Evolutionary conservation across 208 protist species (phyloP).

Genomic region (Leishmania gerbilli): DNA sequence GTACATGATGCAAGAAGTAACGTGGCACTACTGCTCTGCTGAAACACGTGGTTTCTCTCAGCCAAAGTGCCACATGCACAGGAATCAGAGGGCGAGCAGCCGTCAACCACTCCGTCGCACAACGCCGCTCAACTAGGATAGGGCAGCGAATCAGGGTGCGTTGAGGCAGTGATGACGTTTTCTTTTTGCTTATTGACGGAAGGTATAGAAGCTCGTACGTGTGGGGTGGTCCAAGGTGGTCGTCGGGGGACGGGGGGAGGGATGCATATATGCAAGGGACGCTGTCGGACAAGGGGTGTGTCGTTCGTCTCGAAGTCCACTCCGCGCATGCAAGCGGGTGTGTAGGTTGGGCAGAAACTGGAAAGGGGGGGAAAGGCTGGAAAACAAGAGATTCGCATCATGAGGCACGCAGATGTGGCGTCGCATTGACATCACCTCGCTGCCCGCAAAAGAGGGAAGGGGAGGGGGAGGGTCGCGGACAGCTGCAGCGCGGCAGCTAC

Average conservation of each 20-base stretch:
- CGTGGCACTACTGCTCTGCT: background rate
- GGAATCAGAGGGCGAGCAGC: background rate
- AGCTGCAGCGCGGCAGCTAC: background rate
- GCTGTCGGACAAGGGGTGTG: background rate
- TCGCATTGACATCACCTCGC: background rate
- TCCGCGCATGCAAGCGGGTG: background rate
- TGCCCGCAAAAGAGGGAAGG: background rate
- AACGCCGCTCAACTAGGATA: background rate
- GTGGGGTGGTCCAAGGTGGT: background rate
- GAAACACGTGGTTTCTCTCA: background rate
- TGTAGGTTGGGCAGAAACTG: background rate
- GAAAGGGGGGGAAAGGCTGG: background rate
- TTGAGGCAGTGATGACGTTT: background rate
- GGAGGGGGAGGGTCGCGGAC: background rate
- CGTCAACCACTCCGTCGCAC: background rate
- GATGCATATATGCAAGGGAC: background rate
- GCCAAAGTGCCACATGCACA: background rate
- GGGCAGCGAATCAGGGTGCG: background rate
- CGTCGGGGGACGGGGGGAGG: background rate
- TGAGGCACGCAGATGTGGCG: background rate
- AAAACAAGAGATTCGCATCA: background rate
- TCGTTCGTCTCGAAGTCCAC: background rate
- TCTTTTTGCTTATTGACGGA: background rate
- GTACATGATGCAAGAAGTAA: conserved; percentile 44
- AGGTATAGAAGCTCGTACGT: background rate